Percentiles rank a stretch among this genome's conserved stretches.
Evolutionary conservation across 2,329 filamentous ascomycete genomes (phyloP).

Genomic region (Fusarium hainanense): DNA sequence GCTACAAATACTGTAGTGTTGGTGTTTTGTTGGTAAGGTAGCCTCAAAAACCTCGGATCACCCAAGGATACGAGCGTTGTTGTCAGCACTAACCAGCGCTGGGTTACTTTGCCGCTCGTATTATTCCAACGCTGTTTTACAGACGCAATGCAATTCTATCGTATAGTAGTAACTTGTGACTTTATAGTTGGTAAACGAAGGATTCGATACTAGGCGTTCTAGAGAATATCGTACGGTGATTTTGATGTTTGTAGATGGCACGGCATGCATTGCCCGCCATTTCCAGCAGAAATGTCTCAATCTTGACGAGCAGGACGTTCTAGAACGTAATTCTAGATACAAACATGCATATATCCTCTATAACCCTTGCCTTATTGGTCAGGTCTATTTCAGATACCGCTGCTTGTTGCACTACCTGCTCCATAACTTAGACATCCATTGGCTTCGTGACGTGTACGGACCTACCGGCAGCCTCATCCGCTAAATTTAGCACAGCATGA

Average conservation of each 20-base stretch:
- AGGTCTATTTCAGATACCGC: neutral
- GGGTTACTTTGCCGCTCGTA: neutral
- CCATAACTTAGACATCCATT: neutral
- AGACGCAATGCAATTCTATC: neutral
- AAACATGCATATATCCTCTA: neutral
- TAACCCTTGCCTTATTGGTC: neutral
- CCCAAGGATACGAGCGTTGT: slow-evolving; percentile 1
- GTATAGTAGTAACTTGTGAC: neutral
- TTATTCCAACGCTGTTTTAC: neutral
- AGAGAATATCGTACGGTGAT: neutral
- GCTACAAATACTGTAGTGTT: neutral
- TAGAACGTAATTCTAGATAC: neutral
- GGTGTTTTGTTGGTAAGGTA: neutral
- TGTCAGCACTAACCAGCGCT: slow-evolving; percentile 8
- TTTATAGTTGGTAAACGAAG: too few relatives aligned
- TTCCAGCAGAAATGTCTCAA: neutral
- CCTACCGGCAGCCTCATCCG: neutral
- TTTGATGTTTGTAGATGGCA: neutral
- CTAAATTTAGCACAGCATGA: slow-evolving; percentile 9
- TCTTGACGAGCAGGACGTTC: neutral
- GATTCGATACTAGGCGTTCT: neutral
- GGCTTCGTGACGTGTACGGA: neutral
- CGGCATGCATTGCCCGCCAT: neutral
- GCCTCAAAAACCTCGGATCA: neutral
- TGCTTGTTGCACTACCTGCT: neutral